These are phyloP conservation scores for Beauveria varroae DNA, from an alignment of 2,329 filamentous ascomycete genomes.

Conservation along the genomic window DNA sequence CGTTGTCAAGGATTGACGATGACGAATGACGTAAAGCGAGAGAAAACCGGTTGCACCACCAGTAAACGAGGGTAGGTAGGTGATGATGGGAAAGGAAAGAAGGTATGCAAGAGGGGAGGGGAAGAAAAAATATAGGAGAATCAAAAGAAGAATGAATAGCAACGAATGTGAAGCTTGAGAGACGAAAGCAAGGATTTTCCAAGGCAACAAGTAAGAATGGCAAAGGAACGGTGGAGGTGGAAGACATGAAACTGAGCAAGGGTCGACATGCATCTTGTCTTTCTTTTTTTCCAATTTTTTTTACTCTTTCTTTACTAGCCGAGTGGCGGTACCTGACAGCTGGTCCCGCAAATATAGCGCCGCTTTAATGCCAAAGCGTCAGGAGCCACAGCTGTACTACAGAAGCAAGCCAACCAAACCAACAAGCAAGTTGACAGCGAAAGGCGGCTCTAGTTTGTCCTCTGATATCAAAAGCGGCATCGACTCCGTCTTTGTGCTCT, in stretches of 20 bases:
- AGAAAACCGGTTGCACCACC: background rate
- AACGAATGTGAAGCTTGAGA: slow-evolving; percentile 8
- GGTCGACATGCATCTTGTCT: background rate
- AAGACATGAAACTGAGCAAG: slow-evolving; percentile 7
- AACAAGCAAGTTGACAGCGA: too few species aligned
- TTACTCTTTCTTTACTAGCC: background rate
- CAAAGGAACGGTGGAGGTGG: slow-evolving; percentile 3
- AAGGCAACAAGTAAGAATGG: slow-evolving; percentile 6
- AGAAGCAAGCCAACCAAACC: too few species aligned
- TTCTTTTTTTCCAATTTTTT: background rate
- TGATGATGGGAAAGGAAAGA: slow-evolving; percentile 15
- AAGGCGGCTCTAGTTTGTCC: background rate
- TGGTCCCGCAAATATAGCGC: background rate
- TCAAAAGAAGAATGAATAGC: slow-evolving; percentile 14
- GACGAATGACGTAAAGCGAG: background rate
- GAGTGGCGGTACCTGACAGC: background rate
- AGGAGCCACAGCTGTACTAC: too few species aligned
- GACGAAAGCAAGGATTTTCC: background rate
- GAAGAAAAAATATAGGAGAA: slow-evolving; percentile 12
- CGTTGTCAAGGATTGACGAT: background rate
- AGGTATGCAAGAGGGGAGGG: background rate
- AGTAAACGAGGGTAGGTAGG: slow-evolving; percentile 7
- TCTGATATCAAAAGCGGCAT: background rate
- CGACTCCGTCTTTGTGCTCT: background rate
- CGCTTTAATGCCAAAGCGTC: background rate